Base-by-base conservation (phyloP, 169 alveolate genomes). In the Amoebophrya sp. region DNA sequence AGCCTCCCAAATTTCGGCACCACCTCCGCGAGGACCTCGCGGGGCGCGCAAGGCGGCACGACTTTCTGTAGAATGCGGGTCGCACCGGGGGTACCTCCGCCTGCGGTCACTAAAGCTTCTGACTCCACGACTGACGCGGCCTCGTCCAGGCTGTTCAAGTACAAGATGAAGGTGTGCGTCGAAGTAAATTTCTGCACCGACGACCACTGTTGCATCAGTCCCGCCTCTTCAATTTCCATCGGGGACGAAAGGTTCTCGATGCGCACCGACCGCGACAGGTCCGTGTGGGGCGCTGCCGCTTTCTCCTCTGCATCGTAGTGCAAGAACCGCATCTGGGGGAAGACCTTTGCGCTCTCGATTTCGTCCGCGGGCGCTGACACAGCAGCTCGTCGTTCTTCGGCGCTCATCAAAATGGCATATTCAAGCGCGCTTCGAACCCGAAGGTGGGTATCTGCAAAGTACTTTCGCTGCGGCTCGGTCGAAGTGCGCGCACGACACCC, bases 221-320 rank as follows among this genome's bases (percentile, higher is more conserved):
- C 66, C 66, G 66, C 29, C 18, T 7, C 7, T 7, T 12, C 66
- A 7, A 47, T 18, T 47, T 47, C 29, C 66, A 47, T 47, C 66
- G 7, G 66, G 35, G 18, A 66, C n/a, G n/a, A 25, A 7, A 25
- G 29, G 83, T 1, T 66, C 32, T n/a, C 32, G 35, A 66, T 66
- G 35, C 18, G 32, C 29, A 66, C 83, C 10, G 83, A 7, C 10
- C 83, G 83, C 7, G 32, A 7, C 38, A 66, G 32, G 18, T 66
- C 83, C 32, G 83, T 66, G 83, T 66, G 83, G 32, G 83, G 32
- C 83, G 83, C 83, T 0, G 83, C 83, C 7, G 83, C 83, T 25
- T 66, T 66, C 10, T 66, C 83, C 32, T 18, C 32, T 25, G 7
- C 32, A 25, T 66, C 83, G 83, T 66, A 66, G 32, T 66, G 83